Evolutionary conservation across 75 land plant species (phyloP).

Genomic region (Chamaecyparis obtusa): DNA sequence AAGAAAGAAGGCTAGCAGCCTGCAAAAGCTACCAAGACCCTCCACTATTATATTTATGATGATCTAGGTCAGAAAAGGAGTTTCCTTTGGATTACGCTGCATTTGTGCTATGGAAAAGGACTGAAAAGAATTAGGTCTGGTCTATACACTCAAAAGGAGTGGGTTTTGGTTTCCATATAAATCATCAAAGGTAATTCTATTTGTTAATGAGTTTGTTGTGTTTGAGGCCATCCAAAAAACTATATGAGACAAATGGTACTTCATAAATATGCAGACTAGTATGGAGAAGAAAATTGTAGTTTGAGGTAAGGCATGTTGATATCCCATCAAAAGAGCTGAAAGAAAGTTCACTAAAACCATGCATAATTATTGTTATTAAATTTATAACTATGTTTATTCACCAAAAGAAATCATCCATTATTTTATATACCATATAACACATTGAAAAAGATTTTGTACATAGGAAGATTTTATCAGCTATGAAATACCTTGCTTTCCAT

Average conservation of each 20-base stretch:
- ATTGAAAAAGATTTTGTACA: neutral
- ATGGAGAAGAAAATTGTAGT: neutral
- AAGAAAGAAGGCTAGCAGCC: neutral
- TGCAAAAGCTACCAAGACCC: neutral
- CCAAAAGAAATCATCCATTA: neutral
- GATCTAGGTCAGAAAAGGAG: neutral
- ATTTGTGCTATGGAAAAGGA: neutral
- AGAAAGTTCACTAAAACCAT: neutral
- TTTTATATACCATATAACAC: neutral
- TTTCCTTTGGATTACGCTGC: neutral
- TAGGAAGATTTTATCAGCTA: neutral
- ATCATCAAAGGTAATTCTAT: neutral
- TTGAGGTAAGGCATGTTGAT: neutral
- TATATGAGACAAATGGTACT: neutral
- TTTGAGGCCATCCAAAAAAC: neutral
- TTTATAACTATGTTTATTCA: neutral
- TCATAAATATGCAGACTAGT: neutral
- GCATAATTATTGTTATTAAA: neutral
- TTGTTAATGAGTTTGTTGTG: neutral
- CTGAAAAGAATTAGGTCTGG: neutral
- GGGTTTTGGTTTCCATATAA: neutral
- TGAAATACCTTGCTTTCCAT: conserved; percentile 7
- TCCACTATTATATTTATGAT: neutral
- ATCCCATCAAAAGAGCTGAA: neutral
- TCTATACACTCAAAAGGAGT: neutral